These are phyloP conservation scores for Apodospora peruviana DNA, from an alignment of 495 filamentous ascomycete species.

Conservation along the genomic window DNA sequence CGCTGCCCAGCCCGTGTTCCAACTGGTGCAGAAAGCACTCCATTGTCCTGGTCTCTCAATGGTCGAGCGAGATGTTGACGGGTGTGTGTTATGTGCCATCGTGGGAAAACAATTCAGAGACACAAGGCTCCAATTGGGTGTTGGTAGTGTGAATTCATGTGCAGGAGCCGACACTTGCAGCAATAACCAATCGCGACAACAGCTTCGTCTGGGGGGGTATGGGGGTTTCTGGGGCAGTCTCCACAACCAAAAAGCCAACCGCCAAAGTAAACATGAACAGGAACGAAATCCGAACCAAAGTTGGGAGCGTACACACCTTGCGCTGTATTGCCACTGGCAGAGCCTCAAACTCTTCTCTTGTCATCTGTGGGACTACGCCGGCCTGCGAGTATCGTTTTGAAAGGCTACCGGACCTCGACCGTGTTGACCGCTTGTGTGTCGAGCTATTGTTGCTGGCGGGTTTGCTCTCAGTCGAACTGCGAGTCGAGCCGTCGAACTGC, in stretches of 20 bases:
- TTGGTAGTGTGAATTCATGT: conserved; percentile 19
- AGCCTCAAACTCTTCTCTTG: conserved; percentile 38
- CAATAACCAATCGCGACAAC: conserved; percentile 17
- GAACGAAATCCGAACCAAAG: conserved; percentile 10
- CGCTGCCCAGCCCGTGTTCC: background rate
- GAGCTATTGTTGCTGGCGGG: conserved; percentile 10
- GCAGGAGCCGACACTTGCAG: conserved; percentile 19
- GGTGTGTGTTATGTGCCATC: conserved; percentile 4
- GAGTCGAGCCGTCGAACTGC: conserved; percentile 3
- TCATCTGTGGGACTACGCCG: conserved; percentile 25
- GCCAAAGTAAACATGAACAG: background rate
- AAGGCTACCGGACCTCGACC: conserved; percentile 18
- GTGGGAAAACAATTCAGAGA: conserved; percentile 8
- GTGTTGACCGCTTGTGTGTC: conserved; percentile 15
- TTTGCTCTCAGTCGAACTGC: conserved; percentile 14
- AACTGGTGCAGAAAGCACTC: background rate
- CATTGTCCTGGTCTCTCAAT: conserved; percentile 4
- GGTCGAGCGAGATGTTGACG: conserved; percentile 3
- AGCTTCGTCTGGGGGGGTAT: background rate
- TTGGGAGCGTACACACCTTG: conserved; percentile 40
- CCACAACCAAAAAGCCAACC: background rate
- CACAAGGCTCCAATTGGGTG: conserved; percentile 15
- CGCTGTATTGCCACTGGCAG: conserved; percentile 52
- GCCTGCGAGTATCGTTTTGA: conserved; percentile 20
- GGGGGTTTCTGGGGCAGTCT: conserved; percentile 2